Evolutionary conservation across 129 eudicot genomes (phyloP).

Genomic region (Tanacetum coccineum): DNA sequence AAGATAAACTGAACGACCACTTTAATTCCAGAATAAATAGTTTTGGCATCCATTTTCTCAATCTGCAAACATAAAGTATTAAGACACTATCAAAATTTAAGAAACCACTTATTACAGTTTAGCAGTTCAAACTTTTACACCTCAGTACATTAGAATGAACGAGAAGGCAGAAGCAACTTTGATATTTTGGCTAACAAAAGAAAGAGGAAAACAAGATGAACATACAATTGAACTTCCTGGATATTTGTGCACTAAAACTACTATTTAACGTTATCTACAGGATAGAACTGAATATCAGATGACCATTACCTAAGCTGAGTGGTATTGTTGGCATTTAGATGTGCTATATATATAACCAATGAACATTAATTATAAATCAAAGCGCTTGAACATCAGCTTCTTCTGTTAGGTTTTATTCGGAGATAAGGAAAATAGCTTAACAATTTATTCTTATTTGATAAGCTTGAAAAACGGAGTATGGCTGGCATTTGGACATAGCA

Average conservation of each 20-base stretch:
- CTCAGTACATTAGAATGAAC: not conserved
- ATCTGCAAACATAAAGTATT: conserved; percentile 35
- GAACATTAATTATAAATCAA: not conserved
- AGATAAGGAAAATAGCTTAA: too few species aligned
- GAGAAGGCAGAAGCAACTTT: conserved; percentile 11
- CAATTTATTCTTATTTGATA: not conserved
- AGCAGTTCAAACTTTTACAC: not conserved
- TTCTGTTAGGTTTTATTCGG: too few species aligned
- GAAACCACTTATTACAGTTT: not conserved
- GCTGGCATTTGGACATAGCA: not conserved
- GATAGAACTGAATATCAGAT: not conserved
- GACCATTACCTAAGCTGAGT: not conserved
- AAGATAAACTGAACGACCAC: conserved; percentile 54
- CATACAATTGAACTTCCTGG: too few species aligned
- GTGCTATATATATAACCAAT: not conserved
- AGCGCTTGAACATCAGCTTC: too few species aligned
- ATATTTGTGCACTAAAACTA: too few species aligned
- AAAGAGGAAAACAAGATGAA: too few species aligned
- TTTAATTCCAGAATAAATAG: conserved; percentile 54
- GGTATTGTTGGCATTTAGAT: not conserved
- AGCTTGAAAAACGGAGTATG: not conserved
- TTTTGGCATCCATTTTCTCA: conserved; percentile 54
- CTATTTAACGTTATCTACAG: not conserved
- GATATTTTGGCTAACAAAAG: not conserved
- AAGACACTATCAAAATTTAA: conserved; percentile 6